These are phyloP conservation scores for Zalerion maritima DNA, from an alignment of 495 filamentous ascomycete genomes.

Conservation along the genomic window DNA sequence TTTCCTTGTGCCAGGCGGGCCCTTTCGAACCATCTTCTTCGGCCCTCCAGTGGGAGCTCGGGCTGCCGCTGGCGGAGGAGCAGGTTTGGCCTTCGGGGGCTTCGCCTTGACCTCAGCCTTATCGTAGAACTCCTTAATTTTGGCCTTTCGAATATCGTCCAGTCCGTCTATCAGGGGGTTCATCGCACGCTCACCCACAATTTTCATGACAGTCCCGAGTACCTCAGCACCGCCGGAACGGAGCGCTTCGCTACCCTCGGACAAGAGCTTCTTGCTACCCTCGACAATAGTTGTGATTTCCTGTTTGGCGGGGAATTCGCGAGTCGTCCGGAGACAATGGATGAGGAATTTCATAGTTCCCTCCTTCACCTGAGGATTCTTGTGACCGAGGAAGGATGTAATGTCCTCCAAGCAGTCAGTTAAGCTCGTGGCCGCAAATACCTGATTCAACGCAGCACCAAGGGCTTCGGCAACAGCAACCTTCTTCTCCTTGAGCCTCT, in stretches of 20 bases:
- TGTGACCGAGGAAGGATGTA: constrained; percentile 70
- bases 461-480: constrained; percentile 75
- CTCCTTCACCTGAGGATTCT: constrained; percentile 95
- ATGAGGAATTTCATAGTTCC: constrained; percentile 85
- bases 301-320: constrained; percentile 65
- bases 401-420: constrained; percentile 82
- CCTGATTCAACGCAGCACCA: constrained; percentile 69
- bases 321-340: constrained; percentile 69
- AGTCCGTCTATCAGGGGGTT: constrained; percentile 84
- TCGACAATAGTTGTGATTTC: constrained; percentile 80
- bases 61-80: constrained; percentile 49
- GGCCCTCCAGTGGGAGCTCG: constrained; percentile 39
- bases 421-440: constrained; percentile 65
- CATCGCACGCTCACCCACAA: constrained; percentile 95
- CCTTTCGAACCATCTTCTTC: constrained; percentile 35
- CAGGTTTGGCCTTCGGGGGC: constrained; percentile 84
- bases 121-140: constrained; percentile 91
- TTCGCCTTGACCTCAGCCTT: constrained; percentile 92
- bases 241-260: constrained; percentile 72
- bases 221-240: constrained; percentile 82
- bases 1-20: constrained; percentile 26
- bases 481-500: constrained; percentile 96
- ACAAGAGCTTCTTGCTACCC: constrained; percentile 69
- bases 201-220: constrained; percentile 94
- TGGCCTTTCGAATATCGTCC: constrained; percentile 90